Evolutionary conservation across 1,284 basidiomycete genomes (phyloP).

Genomic region (Puccinia sorghi): DNA sequence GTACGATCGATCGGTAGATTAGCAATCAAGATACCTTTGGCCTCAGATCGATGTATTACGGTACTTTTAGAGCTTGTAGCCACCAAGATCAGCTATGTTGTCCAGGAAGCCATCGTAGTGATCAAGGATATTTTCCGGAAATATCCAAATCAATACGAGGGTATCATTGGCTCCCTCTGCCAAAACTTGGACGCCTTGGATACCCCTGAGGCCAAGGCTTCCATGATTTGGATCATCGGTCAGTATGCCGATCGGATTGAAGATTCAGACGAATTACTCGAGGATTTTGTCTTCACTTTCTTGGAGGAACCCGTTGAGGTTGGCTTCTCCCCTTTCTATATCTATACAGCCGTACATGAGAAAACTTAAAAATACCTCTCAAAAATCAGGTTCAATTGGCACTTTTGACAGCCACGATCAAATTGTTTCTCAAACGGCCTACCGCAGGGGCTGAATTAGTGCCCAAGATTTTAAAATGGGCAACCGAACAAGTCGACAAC

Average conservation of each 20-base stretch:
- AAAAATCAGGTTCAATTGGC: conserved; percentile 86
- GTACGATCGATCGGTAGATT: conserved; percentile 93
- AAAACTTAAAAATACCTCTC: no score
- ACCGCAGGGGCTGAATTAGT: conserved; percentile 86
- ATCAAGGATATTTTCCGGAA: conserved; percentile 97
- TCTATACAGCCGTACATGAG: no score
- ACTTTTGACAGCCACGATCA: conserved; percentile 90
- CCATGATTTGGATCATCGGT: conserved; percentile 97
- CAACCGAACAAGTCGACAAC: conserved; percentile 95
- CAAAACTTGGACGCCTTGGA: conserved; percentile 88
- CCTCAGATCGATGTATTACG: conserved; percentile 85
- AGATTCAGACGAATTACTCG: conserved; percentile 90
- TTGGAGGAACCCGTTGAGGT: conserved; percentile 90
- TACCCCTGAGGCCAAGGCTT: conserved; percentile 92
- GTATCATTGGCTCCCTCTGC: conserved; percentile 87
- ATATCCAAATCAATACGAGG: conserved; percentile 95
- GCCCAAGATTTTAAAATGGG: conserved; percentile 92
- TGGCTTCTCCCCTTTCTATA: conserved; percentile 53
- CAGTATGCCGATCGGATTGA: conserved; percentile 96
- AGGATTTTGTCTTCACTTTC: conserved; percentile 87
- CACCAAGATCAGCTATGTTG: conserved; percentile 92
- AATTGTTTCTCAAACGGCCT: conserved; percentile 93
- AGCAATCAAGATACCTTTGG: conserved; percentile 91
- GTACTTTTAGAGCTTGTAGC: conserved; percentile 83
- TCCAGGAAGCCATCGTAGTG: conserved; percentile 95